Conservation (phyloP, 148 eudicot genomes). For the Pouteria glomerata region DNA sequence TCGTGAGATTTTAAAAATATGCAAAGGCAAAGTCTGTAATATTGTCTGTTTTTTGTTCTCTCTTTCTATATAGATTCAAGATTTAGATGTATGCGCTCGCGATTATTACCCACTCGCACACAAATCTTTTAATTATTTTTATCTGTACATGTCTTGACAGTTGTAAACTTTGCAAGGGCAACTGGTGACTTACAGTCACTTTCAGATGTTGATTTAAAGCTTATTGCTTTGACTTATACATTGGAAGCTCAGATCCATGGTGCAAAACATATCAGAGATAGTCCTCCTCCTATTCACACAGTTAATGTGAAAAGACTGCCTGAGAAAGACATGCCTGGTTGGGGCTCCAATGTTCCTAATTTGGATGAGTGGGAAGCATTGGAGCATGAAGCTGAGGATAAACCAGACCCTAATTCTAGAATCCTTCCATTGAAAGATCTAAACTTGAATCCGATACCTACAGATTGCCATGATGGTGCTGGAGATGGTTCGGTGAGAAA, state of each 20-base stretch:
- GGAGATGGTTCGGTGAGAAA: constrained; percentile 43
- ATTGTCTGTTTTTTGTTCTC: no score
- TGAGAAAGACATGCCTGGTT: constrained; percentile 90
- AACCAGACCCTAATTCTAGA: constrained; percentile 37
- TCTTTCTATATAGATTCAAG: no score
- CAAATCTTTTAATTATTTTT: neutral
- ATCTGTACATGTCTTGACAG: constrained; percentile 31
- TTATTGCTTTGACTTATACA: constrained; percentile 89
- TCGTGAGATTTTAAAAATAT: no score
- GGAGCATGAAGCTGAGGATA: constrained; percentile 40
- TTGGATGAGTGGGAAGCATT: constrained; percentile 93
- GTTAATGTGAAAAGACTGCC: constrained; percentile 81
- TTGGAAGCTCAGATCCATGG: constrained; percentile 87
- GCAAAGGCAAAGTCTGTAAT: no score
- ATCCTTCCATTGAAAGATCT: constrained; percentile 77
- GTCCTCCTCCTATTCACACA: constrained; percentile 73
- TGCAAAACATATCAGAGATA: constrained; percentile 71
- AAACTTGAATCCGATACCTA: constrained; percentile 43
- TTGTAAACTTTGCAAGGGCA: constrained; percentile 77
- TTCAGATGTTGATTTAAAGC: constrained; percentile 93
- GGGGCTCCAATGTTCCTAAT: constrained; percentile 95
- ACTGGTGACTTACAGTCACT: constrained; percentile 97
- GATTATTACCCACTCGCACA: no score
- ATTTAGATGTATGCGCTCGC: no score
- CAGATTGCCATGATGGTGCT: constrained; percentile 24